A percentile compares a stretch with the other conserved stretches of the same genome.
Evolutionary conservation across 1,284 basidiomycete genomes (phyloP).

Genomic region (Austroboletus niveus): DNA sequence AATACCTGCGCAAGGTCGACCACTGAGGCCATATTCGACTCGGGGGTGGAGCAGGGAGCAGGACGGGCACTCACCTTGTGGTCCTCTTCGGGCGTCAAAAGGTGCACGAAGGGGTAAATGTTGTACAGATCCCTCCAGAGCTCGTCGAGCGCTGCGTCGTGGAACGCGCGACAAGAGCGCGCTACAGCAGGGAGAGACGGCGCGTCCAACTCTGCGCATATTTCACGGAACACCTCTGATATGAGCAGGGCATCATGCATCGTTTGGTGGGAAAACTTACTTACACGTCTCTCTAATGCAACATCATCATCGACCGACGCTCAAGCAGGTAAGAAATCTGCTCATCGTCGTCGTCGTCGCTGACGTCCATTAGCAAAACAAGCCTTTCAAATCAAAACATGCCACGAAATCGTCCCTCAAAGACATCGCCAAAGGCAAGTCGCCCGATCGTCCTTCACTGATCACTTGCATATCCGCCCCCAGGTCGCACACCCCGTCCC

Average conservation of each 20-base stretch:
- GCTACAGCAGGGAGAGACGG: slow-evolving; percentile 22
- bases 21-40: slow-evolving; percentile 5
- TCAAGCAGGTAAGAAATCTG: slow-evolving; percentile 68
- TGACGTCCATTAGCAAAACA: slow-evolving; percentile 68
- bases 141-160: slow-evolving; percentile 26
- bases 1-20: slow-evolving; percentile 23
- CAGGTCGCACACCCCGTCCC: slow-evolving; percentile 55
- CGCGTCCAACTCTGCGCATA: slow-evolving; percentile 12
- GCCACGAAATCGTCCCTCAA: slow-evolving; percentile 80
- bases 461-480: background rate
- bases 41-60: background rate
- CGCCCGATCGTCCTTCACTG: background rate
- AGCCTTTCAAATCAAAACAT: slow-evolving; percentile 87
- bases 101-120: slow-evolving; percentile 21
- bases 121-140: slow-evolving; percentile 24
- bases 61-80: slow-evolving; percentile 11
- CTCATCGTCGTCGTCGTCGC: background rate
- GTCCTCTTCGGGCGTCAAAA: slow-evolving; percentile 12
- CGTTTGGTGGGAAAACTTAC: background rate
- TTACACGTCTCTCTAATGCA: slow-evolving; percentile 24
- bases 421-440: slow-evolving; percentile 76
- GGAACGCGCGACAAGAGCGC: slow-evolving; percentile 22
- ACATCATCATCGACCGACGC: slow-evolving; percentile 74
- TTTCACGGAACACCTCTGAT: slow-evolving; percentile 19
- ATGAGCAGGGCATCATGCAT: slow-evolving; percentile 29